Evolutionary conservation across 2,329 filamentous ascomycete genomes (phyloP).

Genomic region (Botrytis byssoidea): DNA sequence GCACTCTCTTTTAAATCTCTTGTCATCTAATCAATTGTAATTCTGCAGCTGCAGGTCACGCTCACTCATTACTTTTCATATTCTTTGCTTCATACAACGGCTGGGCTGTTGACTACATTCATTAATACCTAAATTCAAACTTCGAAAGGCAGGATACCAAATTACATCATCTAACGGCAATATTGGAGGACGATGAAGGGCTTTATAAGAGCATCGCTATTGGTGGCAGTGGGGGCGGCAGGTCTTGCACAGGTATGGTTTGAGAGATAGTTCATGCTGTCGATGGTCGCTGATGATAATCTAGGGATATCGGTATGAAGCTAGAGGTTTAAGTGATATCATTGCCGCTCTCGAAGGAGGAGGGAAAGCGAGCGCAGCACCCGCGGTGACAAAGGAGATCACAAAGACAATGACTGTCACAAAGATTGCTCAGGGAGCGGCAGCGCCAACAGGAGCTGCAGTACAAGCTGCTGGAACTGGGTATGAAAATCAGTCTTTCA

Average conservation of each 20-base stretch:
- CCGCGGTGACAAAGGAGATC: conserved; percentile 4
- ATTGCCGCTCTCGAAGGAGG: conserved; percentile 29
- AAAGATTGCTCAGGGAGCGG: conserved; percentile 32
- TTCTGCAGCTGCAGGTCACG: conserved; percentile 37
- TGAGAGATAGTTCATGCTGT: background rate
- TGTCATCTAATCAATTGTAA: conserved; percentile 25
- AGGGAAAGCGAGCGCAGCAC: conserved; percentile 11
- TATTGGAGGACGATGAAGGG: conserved; percentile 29
- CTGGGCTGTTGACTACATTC: conserved; percentile 34
- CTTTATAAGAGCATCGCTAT: conserved; percentile 27
- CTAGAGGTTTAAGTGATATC: conserved; percentile 22
- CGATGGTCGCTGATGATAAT: background rate
- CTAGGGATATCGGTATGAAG: conserved; percentile 13
- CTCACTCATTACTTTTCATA: conserved; percentile 28
- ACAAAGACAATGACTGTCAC: conserved; percentile 40
- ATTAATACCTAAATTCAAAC: conserved; percentile 23
- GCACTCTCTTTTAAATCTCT: conserved; percentile 25
- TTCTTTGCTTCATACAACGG: conserved; percentile 32
- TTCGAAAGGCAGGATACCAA: background rate
- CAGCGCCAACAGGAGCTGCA: conserved; percentile 27
- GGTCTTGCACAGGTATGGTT: conserved; percentile 29
- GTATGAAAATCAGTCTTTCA: background rate
- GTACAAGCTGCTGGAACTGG: conserved; percentile 21
- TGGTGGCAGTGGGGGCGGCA: conserved; percentile 28
- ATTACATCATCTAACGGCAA: background rate